A percentile compares a stretch with the other conserved stretches of the same genome.
phyloP scores from a whole-genome alignment of 2,329 filamentous ascomycete species.

The Coniochaeta pulveracea region DNA sequence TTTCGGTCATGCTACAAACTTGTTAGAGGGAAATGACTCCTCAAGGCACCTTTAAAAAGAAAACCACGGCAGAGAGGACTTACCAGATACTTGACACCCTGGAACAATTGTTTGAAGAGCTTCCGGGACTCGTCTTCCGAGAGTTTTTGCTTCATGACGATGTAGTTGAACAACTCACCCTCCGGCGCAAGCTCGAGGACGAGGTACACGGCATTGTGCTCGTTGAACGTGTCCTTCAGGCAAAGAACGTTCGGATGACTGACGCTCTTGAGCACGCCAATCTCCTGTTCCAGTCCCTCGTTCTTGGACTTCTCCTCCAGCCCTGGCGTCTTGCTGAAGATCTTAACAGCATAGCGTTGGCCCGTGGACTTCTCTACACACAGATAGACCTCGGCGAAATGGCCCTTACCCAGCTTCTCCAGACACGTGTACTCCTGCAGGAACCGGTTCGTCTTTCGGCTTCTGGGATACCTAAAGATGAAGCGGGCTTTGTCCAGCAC shows the following conservation, averaged over 20 bases:
- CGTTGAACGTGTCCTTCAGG: conserved; percentile 90
- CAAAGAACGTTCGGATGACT: conserved; percentile 89
- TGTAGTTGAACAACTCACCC: conserved; percentile 92
- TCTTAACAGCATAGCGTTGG: conserved; percentile 80
- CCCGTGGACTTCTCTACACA: conserved; percentile 81
- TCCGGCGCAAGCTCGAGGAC: conserved; percentile 84
- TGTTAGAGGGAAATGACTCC: no score
- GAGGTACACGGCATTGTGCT: conserved; percentile 80
- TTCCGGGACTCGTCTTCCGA: conserved; percentile 75
- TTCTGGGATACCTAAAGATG: conserved; percentile 81
- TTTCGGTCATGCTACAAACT: conserved; percentile 77
- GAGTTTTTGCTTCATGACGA: conserved; percentile 82
- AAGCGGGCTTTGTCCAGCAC: conserved; percentile 79
- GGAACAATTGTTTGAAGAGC: conserved; percentile 83
- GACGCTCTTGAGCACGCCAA: conserved; percentile 93
- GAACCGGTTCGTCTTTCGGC: conserved; percentile 65
- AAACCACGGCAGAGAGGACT: no score
- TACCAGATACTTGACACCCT: conserved; percentile 91
- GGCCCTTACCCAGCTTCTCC: conserved; percentile 83
- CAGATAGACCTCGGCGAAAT: conserved; percentile 88
- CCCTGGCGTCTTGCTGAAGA: conserved; percentile 79
- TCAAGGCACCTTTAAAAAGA: no score
- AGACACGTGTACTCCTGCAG: conserved; percentile 75
- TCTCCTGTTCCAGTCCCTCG: conserved; percentile 86
- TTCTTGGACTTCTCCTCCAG: conserved; percentile 73